Evolutionary conservation across 1,284 basidiomycete genomes (phyloP), one percentile per base, ranked within the genome.

Genomic region (Marasmius fiardii): DNA sequence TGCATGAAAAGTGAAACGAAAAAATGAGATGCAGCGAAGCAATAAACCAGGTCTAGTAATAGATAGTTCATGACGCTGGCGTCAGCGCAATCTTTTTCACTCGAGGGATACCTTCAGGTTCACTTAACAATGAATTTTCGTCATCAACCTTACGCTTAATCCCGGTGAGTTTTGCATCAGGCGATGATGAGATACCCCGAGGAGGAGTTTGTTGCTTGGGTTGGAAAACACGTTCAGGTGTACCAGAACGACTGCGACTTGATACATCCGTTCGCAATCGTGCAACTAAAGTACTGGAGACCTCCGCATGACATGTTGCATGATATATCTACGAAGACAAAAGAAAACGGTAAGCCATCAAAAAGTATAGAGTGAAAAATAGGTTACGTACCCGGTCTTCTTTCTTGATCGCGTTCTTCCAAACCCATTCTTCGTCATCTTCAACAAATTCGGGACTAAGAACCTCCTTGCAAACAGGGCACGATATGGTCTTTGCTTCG

Each of bases 401-500:
- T 56, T 88, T 86, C 68, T 81, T 82, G 23, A 95, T 77, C 0
- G 95, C 94, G 68, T 99, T 98, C 65, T 82, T 83, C 93, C 95
- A 99, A 18, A 98, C 90, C 95, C 96, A 99, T 64, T 98, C 97
- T 74, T 99, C 97, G 60, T 97, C 95, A 54, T 98, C 95, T 68
- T 99, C 95, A 57, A 88, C 76, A 72, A 93, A 98, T 73, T 98
- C 96, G 61, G 88, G 86, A 76, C 93, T 93, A 72, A 99, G 82
- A 54, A 72, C 73, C 72, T 99, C 97, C 77, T 98, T 97, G 83
- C 97, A 99, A 60, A 99, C 93, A 16, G 94, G 94, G 76, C 97
- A 99, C 43, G 90, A 87, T 61, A 90, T 76, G 51, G 78, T 71
- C 67, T 84, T 87, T 53, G 89, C 86, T 68, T 95, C 92, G 69